Percentiles rank a stretch among this genome's conserved stretches.
These are phyloP conservation scores for Aspergillus costaricaensis DNA, from an alignment of 2,329 filamentous ascomycete species.

Conservation along the genomic window DNA sequence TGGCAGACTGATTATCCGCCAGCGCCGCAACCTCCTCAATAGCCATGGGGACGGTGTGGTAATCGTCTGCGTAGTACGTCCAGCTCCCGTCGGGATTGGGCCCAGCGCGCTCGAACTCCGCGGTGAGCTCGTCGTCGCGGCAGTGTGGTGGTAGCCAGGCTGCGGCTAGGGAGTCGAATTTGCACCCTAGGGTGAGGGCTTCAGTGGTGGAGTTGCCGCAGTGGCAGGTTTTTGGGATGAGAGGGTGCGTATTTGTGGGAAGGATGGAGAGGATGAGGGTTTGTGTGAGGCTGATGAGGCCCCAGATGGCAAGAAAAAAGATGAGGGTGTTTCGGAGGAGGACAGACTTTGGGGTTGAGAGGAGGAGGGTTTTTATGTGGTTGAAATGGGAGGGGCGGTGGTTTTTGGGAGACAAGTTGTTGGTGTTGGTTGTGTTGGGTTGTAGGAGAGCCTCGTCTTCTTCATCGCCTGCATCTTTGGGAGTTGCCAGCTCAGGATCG, in stretches of 20 bases:
- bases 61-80: conserved; percentile 35
- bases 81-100: conserved; percentile 33
- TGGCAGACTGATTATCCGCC: not conserved
- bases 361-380: not conserved
- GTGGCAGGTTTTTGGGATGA: conserved; percentile 22
- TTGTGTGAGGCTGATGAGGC: not conserved
- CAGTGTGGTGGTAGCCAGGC: conserved; percentile 41
- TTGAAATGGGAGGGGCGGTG: not conserved
- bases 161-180: conserved; percentile 38
- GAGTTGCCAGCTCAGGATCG: not conserved
- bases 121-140: conserved; percentile 36
- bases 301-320: not conserved
- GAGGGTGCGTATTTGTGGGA: not conserved
- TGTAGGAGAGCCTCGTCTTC: not conserved
- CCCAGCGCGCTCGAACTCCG: conserved; percentile 35
- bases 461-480: not conserved
- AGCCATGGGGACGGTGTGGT: conserved; percentile 20
- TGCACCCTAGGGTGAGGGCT: conserved; percentile 31
- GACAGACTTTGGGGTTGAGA: not conserved
- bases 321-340: not conserved
- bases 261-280: not conserved
- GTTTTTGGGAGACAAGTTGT: not conserved
- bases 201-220: conserved; percentile 35
- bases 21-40: not conserved
- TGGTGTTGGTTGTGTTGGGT: no score